Evolutionary conservation across 345 rosid genomes (phyloP), one percentile per base, ranked within the genome.

Genomic region (Brassica carinata): DNA sequence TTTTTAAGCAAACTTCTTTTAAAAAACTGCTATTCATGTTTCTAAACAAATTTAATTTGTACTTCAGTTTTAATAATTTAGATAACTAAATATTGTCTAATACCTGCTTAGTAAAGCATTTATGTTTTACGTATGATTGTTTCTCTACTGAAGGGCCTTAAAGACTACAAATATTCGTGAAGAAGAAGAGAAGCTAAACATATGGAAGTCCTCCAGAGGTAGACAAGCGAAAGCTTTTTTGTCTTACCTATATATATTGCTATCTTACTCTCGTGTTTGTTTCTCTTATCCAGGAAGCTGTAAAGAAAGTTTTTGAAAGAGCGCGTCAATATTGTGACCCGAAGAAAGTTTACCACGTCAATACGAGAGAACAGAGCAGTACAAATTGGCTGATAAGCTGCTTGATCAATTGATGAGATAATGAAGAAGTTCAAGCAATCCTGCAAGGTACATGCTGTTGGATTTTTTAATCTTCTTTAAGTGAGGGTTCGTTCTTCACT

Each of bases 131-230:
- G 23, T 66, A n/a, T 66, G 23, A 31, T 34, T 61, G 36, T 48
- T 4, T 31, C 40, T 64, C 73, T 74, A 69, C 64, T 86, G 83
- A 83, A 96, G 99, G 90, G 98, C 99, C 59, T 76, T 96, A 91
- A 89, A 83, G 79, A 93, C 94, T 3, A 96, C 92, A 67, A 92
- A 90, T 83, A 70, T 90, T 45, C 91, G 96, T 59, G 99, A 93
- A 85, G 99, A 96, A 88, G 87, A 79, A 29, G 99, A 96, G 86
- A 93, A 93, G 88, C 90, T 96, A 61, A 96, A 96, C 81, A 79
- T 96, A 62, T 96, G 99, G 99, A 81, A 90, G 84, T 86, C 97
- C 98, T 48, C 95, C 92, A 5, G 91, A 96, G 99, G 98, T 96
- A 85, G 36, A 73, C 34, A 30, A 27, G 45, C 13, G 4, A 68